These are phyloP conservation scores for Zangia roseola DNA, from an alignment of 768 basidiomycete genomes.

Conservation along the genomic window DNA sequence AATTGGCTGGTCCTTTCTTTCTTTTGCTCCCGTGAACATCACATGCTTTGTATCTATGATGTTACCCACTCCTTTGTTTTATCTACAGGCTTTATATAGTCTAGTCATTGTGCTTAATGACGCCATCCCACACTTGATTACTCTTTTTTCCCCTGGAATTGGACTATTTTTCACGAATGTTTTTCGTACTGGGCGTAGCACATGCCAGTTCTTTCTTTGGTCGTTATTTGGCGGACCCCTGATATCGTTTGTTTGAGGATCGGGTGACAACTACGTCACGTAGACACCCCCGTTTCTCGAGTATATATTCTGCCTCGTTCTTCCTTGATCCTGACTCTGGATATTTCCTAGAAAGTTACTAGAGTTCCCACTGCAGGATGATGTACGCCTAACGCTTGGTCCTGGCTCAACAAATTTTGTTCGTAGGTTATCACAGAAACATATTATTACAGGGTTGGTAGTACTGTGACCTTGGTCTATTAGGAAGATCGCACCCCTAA, in stretches of 20 bases:
- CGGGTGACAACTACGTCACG: conserved; percentile 13
- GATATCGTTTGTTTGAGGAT: no score
- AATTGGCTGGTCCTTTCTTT: neutral
- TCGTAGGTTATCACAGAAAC: no score
- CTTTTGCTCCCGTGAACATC: neutral
- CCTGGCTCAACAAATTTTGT: no score
- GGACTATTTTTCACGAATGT: no score
- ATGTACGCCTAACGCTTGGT: conserved; percentile 10
- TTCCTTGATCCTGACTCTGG: conserved; percentile 5
- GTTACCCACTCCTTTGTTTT: neutral
- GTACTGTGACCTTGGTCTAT: no score
- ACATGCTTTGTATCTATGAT: conserved; percentile 6
- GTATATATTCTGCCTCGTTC: conserved; percentile 2
- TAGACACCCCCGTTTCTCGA: conserved; percentile 13
- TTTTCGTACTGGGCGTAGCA: no score
- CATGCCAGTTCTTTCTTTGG: no score
- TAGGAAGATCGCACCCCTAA: no score
- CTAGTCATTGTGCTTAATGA: neutral
- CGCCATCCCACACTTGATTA: neutral
- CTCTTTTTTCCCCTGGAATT: neutral
- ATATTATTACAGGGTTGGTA: no score
- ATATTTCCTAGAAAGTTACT: conserved; percentile 19
- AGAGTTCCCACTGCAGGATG: conserved; percentile 18
- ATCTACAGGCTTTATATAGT: neutral
- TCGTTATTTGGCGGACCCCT: neutral